A percentile compares a stretch with the other conserved stretches of the same genome.
These are phyloP conservation scores for Spencermartinsiella europaea DNA, from an alignment of 805 yeast genomes.

Conservation along the genomic window DNA sequence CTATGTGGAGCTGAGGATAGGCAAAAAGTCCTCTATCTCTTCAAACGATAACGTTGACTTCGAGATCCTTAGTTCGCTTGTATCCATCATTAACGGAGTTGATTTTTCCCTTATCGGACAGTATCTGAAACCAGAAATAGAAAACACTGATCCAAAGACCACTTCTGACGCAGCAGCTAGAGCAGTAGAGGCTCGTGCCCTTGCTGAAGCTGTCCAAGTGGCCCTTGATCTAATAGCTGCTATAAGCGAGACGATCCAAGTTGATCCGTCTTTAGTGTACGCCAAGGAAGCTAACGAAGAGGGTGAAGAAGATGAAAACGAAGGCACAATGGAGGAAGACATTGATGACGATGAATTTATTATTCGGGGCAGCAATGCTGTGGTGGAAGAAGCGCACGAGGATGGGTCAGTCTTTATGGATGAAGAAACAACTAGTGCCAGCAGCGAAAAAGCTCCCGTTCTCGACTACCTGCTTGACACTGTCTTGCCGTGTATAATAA, in stretches of 20 bases:
- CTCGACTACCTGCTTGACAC: slow-evolving; percentile 6
- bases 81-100: slow-evolving; percentile 10
- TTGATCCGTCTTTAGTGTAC: slow-evolving; percentile 16
- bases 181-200: slow-evolving; percentile 30
- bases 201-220: slow-evolving; percentile 59
- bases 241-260: slow-evolving; percentile 53
- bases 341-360: slow-evolving; percentile 19
- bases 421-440: slow-evolving; percentile 12
- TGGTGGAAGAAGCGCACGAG: slow-evolving; percentile 3
- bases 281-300: slow-evolving; percentile 8
- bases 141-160: slow-evolving; percentile 21
- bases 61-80: slow-evolving; percentile 15
- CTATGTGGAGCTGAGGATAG: slow-evolving; percentile 12
- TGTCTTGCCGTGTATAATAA: slow-evolving; percentile 28
- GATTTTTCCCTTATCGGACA: slow-evolving; percentile 12
- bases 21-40: slow-evolving; percentile 10
- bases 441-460: slow-evolving; percentile 6
- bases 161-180: slow-evolving; percentile 16
- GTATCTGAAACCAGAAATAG: slow-evolving; percentile 14
- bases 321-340: slow-evolving; percentile 13
- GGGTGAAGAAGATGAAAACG: slow-evolving; percentile 13
- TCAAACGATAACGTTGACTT: slow-evolving; percentile 5
- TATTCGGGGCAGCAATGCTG: not conserved
- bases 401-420: slow-evolving; percentile 18
- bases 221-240: slow-evolving; percentile 74